phyloP scores from a whole-genome alignment of 2,329 filamentous ascomycete species.

The Fusarium denticulatum region DNA sequence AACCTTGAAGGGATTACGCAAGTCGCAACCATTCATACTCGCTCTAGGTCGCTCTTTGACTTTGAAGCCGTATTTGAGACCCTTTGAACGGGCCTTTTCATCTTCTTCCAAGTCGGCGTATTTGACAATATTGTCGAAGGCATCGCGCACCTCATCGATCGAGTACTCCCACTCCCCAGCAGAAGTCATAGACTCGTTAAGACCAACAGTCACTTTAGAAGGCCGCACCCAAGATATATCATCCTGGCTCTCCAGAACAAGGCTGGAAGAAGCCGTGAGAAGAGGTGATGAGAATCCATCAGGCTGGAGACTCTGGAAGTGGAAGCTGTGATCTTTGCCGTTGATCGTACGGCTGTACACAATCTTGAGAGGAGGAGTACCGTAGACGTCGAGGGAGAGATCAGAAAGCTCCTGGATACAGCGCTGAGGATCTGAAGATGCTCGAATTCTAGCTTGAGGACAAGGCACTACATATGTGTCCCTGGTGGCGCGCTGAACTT shows the following conservation, averaged over 20 bases:
- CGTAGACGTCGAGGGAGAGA: slow-evolving; percentile 82
- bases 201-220: slow-evolving; percentile 78
- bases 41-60: slow-evolving; percentile 88
- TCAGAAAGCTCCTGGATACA: slow-evolving; percentile 91
- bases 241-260: slow-evolving; percentile 70
- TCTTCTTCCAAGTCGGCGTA: slow-evolving; percentile 77
- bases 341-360: slow-evolving; percentile 92
- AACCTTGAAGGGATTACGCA: slow-evolving; percentile 82
- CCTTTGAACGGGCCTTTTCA: slow-evolving; percentile 69
- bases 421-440: slow-evolving; percentile 68
- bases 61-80: slow-evolving; percentile 79
- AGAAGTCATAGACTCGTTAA: slow-evolving; percentile 88
- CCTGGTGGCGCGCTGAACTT: slow-evolving; percentile 79
- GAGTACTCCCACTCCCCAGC: slow-evolving; percentile 89
- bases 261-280: slow-evolving; percentile 66
- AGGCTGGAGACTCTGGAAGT: slow-evolving; percentile 93
- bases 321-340: slow-evolving; percentile 81
- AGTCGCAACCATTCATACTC: slow-evolving; percentile 78
- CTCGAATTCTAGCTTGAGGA: slow-evolving; percentile 79
- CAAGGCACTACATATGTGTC: slow-evolving; percentile 89
- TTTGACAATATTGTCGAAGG: slow-evolving; percentile 84
- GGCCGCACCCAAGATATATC: slow-evolving; percentile 84
- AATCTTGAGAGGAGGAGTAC: slow-evolving; percentile 90
- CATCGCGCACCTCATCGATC: slow-evolving; percentile 92
- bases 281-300: slow-evolving; percentile 85